Evolutionary conservation across 805 yeast genomes (phyloP), one percentile per base, ranked within the genome.

Genomic region (Wickerhamomyces mucosus): DNA sequence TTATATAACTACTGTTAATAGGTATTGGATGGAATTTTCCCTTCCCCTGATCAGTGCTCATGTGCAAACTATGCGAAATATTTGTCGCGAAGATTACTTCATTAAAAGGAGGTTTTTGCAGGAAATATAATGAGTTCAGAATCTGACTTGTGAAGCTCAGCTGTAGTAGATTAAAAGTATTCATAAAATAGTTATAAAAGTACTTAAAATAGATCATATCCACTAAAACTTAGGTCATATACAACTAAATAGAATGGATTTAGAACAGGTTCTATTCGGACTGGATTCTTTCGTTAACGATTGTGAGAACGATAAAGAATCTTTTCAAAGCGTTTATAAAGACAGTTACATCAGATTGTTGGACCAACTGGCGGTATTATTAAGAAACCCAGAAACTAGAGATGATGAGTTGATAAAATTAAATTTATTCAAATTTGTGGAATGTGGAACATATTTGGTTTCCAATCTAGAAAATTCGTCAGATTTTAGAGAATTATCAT

Each of bases 191-290:
- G n/a, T n/a, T n/a, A n/a, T n/a, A n/a, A n/a, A n/a, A n/a, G n/a
- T n/a, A n/a, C n/a, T n/a, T n/a, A n/a, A n/a, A n/a, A n/a, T n/a
- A n/a, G n/a, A n/a, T n/a, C n/a, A n/a, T n/a, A n/a, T n/a, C n/a
- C n/a, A n/a, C n/a, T n/a, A n/a, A n/a, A n/a, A n/a, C n/a, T n/a
- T n/a, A n/a, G n/a, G n/a, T n/a, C n/a, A n/a, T n/a, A n/a, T n/a
- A n/a, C n/a, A n/a, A n/a, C n/a, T n/a, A n/a, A 7, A 15, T 18
- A 12, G 14, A 3, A 42, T 48, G 53, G 55, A 47, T 12, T 22
- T 50, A 10, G 49, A 48, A 4, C 48, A 47, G 34, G 38, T 40
- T 2, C 31, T 48, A 2, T 47, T 40, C 28, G 52, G 53, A 1
- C 39, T 50, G 7, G 46, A 41, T 32, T 32, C 44, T 12, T 44